Conservation (phyloP, 192 early-diverging fungal genomes). For the Coemansia sp. region DNA sequence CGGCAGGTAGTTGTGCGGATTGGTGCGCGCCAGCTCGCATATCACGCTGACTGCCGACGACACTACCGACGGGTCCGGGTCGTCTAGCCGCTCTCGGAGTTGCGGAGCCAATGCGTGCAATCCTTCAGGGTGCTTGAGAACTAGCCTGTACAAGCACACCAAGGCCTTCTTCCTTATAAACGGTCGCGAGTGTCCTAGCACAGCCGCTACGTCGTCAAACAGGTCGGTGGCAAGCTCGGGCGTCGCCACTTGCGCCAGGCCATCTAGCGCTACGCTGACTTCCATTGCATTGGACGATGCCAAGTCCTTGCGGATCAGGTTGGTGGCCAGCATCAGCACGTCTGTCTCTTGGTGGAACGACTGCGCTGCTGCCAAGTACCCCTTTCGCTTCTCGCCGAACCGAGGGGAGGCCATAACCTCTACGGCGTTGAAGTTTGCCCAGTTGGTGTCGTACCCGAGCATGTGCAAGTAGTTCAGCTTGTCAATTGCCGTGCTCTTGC, state of each 20-base stretch:
- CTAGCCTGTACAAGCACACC: constrained; percentile 83
- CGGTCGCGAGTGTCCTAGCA: constrained; percentile 89
- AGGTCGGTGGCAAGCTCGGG: constrained; percentile 88
- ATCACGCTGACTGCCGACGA: constrained; percentile 92
- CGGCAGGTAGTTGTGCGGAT: constrained; percentile 90
- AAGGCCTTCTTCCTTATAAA: constrained; percentile 92
- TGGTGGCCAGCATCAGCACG: constrained; percentile 94
- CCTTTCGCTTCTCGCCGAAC: constrained; percentile 81
- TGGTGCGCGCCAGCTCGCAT: constrained; percentile 90
- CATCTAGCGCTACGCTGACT: constrained; percentile 86
- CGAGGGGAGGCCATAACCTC: constrained; percentile 94
- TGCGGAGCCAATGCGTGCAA: constrained; percentile 75
- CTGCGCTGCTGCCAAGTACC: constrained; percentile 87
- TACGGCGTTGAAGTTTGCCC: constrained; percentile 94
- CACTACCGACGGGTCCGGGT: constrained; percentile 91
- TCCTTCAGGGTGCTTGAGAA: constrained; percentile 88
- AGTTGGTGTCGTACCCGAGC: constrained; percentile 96
- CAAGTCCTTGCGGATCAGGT: constrained; percentile 96
- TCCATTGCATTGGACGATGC: constrained; percentile 80
- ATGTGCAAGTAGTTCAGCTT: constrained; percentile 92
- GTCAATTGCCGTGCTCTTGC: constrained; percentile 84
- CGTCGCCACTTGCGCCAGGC: constrained; percentile 88
- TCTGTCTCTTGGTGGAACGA: constrained; percentile 92
- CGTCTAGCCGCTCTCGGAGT: constrained; percentile 85
- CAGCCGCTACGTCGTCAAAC: constrained; percentile 77